A percentile compares a stretch with the other conserved stretches of the same genome.
Evolutionary conservation across 2,329 filamentous ascomycete species (phyloP).

Genomic region (Aspergillus tubingensis): DNA sequence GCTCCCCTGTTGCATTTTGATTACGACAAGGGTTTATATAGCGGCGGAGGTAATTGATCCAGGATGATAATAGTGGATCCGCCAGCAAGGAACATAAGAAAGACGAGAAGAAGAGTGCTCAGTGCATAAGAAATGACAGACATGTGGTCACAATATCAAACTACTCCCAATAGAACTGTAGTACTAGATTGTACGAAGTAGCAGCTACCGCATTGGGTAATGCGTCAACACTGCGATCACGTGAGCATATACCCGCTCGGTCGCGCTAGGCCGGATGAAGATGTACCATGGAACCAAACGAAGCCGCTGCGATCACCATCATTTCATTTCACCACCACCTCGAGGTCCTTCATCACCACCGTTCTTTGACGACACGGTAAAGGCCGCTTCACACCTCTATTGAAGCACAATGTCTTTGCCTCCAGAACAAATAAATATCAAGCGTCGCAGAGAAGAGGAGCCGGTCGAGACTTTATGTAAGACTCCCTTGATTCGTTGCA

Average conservation of each 20-base stretch:
- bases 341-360: neutral
- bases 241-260: constrained; percentile 2
- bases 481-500: constrained; percentile 12
- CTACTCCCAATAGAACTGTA: neutral
- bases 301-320: constrained; percentile 6
- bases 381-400: neutral
- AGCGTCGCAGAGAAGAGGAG: constrained; percentile 58
- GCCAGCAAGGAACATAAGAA: constrained; percentile 16
- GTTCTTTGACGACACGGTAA: neutral
- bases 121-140: constrained; percentile 16
- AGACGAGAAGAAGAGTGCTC: constrained; percentile 15
- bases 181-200: neutral
- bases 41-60: constrained; percentile 19
- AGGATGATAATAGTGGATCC: constrained; percentile 13
- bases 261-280: constrained; percentile 5
- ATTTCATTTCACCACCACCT: neutral
- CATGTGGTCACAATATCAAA: constrained; percentile 12
- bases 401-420: constrained; percentile 44
- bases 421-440: constrained; percentile 56
- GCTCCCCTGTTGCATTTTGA: constrained; percentile 19
- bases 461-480: constrained; percentile 58
- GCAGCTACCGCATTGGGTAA: neutral
- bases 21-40: constrained; percentile 19
- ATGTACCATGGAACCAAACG: constrained; percentile 11
- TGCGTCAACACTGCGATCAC: neutral